Evolutionary conservation across 805 yeast genomes (phyloP).

Genomic region (Starmerella apis): DNA sequence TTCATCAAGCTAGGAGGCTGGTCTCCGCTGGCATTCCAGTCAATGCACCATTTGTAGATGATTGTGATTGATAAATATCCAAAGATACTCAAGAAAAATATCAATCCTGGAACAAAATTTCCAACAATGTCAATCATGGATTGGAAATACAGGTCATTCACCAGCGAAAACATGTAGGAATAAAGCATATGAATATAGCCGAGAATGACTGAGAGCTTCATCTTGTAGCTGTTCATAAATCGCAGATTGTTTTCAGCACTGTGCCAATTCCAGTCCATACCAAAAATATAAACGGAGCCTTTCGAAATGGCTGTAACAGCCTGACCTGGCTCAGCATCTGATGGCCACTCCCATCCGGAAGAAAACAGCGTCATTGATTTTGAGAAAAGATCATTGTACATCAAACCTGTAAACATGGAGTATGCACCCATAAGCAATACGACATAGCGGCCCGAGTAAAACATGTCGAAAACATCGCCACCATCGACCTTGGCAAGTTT

Average conservation of each 20-base stretch:
- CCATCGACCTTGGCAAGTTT: slow-evolving; percentile 56
- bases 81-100: slow-evolving; percentile 93
- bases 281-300: slow-evolving; percentile 66
- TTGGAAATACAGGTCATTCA: slow-evolving; percentile 60
- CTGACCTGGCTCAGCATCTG: slow-evolving; percentile 48
- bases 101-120: slow-evolving; percentile 84
- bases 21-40: slow-evolving; percentile 68
- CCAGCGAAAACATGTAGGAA: slow-evolving; percentile 73
- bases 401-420: slow-evolving; percentile 88
- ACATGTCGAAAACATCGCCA: slow-evolving; percentile 96
- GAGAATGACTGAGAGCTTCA: slow-evolving; percentile 91
- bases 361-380: slow-evolving; percentile 77
- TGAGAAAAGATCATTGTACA: slow-evolving; percentile 90
- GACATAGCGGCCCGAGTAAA: slow-evolving; percentile 84
- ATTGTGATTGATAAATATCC: slow-evolving; percentile 83
- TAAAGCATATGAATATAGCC: slow-evolving; percentile 93
- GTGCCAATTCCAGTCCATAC: slow-evolving; percentile 94
- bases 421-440: slow-evolving; percentile 84
- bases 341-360: slow-evolving; percentile 94
- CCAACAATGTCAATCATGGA: slow-evolving; percentile 76
- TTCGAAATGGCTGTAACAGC: slow-evolving; percentile 52
- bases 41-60: slow-evolving; percentile 86
- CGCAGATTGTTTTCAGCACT: slow-evolving; percentile 86
- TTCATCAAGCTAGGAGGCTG: slow-evolving; percentile 90
- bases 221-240: slow-evolving; percentile 90